Evolutionary conservation across 2,329 filamentous ascomycete genomes (phyloP), one percentile per base, ranked within the genome.

Genomic region (Hymenoscyphus albidus): DNA sequence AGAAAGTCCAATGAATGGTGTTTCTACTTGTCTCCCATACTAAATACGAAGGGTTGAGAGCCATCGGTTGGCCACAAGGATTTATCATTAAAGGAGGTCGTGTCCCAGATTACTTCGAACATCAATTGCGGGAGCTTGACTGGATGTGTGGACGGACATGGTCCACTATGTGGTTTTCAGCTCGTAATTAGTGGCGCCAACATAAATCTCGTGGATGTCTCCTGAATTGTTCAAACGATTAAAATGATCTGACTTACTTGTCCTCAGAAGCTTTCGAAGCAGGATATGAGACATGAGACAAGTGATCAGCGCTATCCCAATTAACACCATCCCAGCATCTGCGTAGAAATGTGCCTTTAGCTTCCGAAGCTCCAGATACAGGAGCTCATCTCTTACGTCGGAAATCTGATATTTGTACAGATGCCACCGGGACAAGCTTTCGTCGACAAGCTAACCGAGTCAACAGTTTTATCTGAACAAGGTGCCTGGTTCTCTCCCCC

Each of bases 21-120:
- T 42, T 58, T 59, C 44, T 31, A 66, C 74, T 71, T 76, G 78
- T 79, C 78, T 78, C 80, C 65, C 55, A 39, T 65, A 71, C 74
- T 78, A 72, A 80, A 80, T 64, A 64, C 62, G 16, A 66, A 66
- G 1, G 64, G 64, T 35, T 66, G 64, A 5, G 64, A 66, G 10
- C 64, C 64, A 54, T 66, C 64, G 10, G 59, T 62, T 3, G 64
- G 64, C 64, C 64, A 66, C 31, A 66, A 18, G 12, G 64, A 64
- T 27, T 64, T 63, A 27, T 68, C 64, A 32, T 66, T 68, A 55
- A 66, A 68, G 12, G 38, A 70, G 54, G 76, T 77, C 6, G 83
- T 83, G 67, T 80, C 75, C 79, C 81, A 88, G 64, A 83, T 80
- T 64, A 84, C 80, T 74, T 87, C 85, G 72, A 80, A 85, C 74